Percentiles rank a stretch among this genome's conserved stretches.
These are phyloP conservation scores for Plasmodium malariae DNA, from an alignment of 169 alveolate genomes.

Conservation along the genomic window DNA sequence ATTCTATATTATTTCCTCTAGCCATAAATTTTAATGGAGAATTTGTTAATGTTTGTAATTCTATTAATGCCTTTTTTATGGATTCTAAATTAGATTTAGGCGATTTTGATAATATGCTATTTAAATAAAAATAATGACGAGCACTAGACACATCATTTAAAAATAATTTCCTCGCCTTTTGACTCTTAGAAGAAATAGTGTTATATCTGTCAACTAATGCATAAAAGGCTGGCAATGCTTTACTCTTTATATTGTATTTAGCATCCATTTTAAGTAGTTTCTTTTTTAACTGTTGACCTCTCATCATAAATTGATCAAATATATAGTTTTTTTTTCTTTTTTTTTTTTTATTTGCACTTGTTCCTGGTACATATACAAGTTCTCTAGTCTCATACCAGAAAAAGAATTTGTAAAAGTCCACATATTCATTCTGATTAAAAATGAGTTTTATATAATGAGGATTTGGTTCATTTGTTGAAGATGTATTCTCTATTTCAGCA, in stretches of 20 bases:
- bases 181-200: constrained; percentile 16
- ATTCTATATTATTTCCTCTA: constrained; percentile 47
- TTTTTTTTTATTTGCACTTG: background rate
- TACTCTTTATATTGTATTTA: constrained; percentile 21
- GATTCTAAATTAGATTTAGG: constrained; percentile 39
- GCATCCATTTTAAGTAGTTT: constrained; percentile 26
- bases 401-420: constrained; percentile 41
- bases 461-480: constrained; percentile 4
- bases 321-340: constrained; percentile 2
- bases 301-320: constrained; percentile 31
- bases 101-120: background rate
- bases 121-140: constrained; percentile 54
- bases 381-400: constrained; percentile 68
- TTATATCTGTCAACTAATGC: constrained; percentile 46
- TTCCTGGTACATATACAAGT: background rate
- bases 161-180: constrained; percentile 6
- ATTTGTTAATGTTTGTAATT: constrained; percentile 19
- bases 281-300: constrained; percentile 12
- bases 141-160: constrained; percentile 22
- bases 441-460: constrained; percentile 47
- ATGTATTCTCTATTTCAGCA: constrained; percentile 44
- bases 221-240: constrained; percentile 39
- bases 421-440: constrained; percentile 25
- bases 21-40: constrained; percentile 45
- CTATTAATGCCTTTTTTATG: constrained; percentile 17